These are phyloP conservation scores for Ophiostoma sp. DNA, from an alignment of 2,329 filamentous ascomycete genomes.

Conservation along the genomic window DNA sequence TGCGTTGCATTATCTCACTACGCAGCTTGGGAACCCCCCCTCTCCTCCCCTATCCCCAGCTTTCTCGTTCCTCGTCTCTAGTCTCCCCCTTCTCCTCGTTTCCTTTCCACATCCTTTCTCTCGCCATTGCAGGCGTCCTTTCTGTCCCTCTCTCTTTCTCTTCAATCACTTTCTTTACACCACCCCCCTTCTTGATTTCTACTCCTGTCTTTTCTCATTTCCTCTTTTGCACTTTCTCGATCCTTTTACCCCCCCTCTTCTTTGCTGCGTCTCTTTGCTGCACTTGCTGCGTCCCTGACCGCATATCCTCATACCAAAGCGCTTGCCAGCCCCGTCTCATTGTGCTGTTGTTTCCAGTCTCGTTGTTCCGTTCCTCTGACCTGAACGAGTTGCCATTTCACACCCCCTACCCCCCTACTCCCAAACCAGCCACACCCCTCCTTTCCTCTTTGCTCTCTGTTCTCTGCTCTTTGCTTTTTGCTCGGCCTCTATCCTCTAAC, in stretches of 20 bases:
- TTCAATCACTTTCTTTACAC: neutral
- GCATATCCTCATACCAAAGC: slow-evolving; percentile 15
- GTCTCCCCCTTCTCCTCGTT: slow-evolving; percentile 2
- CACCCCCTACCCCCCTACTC: slow-evolving; percentile 21
- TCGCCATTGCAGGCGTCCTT: neutral
- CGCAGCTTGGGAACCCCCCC: neutral
- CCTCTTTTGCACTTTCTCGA: neutral
- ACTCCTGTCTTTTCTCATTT: neutral
- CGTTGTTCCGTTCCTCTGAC: slow-evolving; percentile 17
- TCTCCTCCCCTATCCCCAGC: neutral
- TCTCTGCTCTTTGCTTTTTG: too few species aligned
- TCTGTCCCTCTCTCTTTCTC: neutral
- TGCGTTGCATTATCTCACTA: neutral
- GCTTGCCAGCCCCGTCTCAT: slow-evolving; percentile 18
- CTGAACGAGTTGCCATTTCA: slow-evolving; percentile 16
- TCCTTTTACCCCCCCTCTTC: neutral
- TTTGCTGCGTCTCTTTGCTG: slow-evolving; percentile 4
- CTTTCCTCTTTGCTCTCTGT: slow-evolving; percentile 5
- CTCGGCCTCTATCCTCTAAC: slow-evolving; percentile 3
- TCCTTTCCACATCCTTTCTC: neutral
- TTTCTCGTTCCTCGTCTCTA: slow-evolving; percentile 1
- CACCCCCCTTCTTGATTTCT: neutral
- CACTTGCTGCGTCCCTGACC: slow-evolving; percentile 1
- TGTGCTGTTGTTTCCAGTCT: slow-evolving; percentile 19
- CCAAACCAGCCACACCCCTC: slow-evolving; percentile 21